Base-by-base conservation (phyloP, 78 protist species). In the Cavenderia fasciculata region DNA sequence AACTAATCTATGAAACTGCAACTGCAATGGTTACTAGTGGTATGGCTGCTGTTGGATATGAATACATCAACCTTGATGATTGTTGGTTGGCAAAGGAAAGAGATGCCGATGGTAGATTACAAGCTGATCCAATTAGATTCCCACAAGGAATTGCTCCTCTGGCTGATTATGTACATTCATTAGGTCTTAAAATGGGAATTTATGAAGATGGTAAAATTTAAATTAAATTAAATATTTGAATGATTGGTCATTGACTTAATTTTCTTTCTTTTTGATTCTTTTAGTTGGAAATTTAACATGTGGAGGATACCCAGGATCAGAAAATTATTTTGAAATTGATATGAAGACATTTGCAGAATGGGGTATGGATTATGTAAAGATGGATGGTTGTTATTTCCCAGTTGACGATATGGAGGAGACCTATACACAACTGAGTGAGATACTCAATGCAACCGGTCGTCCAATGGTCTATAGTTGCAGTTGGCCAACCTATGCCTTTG, bases 171-270 rank as follows among this genome's bases (percentile, higher is more conserved):
- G 59, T 65, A 29, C 95, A 96, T 57, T 36, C 96, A 16, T 36
- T 68, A 6, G 97, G 97, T 6, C 76, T 96, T 5, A 68, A 71
- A 88, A 77, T 96, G 62, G 98, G 98, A 2, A 46, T 96, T 25
- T 96, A 96, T 77, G 76, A 86, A 1, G 88, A 71, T 52, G 91
- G 90, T 0, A 97, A 97, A 14, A 52, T 36, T 19, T 56, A 79
- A 43, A 96, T n/a, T n/a, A n/a, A n/a, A n/a, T n/a, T n/a, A n/a
- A n/a, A n/a, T n/a, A n/a, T n/a, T n/a, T n/a, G n/a, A n/a, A n/a
- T n/a, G n/a, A n/a, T n/a, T n/a, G n/a, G n/a, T n/a, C n/a, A n/a
- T n/a, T n/a, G n/a, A n/a, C n/a, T n/a, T n/a, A n/a, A n/a, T n/a
- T n/a, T n/a, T n/a, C n/a, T n/a, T n/a, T n/a, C n/a, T n/a, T n/a